phyloP scores from a whole-genome alignment of 768 basidiomycete genomes.

The Gloeophyllum trabeum region DNA sequence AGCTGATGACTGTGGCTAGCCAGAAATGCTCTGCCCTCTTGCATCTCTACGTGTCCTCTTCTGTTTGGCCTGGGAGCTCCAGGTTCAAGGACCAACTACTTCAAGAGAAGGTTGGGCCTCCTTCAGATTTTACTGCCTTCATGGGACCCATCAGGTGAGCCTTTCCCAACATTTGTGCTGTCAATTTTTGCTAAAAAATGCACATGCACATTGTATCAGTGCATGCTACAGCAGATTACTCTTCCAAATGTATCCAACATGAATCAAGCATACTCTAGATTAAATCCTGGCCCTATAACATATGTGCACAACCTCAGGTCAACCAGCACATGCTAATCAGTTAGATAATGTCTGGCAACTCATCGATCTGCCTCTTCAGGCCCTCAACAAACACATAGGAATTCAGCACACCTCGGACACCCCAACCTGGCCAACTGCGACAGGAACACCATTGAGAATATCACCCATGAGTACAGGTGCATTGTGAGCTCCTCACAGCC shows the following conservation, averaged over 20 bases:
- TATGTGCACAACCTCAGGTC: no score
- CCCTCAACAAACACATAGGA: slow-evolving; percentile 42
- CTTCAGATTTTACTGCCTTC: slow-evolving; percentile 72
- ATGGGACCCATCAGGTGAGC: slow-evolving; percentile 93
- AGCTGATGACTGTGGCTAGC: slow-evolving; percentile 27
- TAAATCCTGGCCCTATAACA: no score
- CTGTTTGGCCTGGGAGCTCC: slow-evolving; percentile 70
- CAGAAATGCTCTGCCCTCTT: slow-evolving; percentile 98
- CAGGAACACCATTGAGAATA: slow-evolving; percentile 53
- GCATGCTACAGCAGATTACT: no score
- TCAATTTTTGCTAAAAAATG: neutral
- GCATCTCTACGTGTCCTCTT: slow-evolving; percentile 76
- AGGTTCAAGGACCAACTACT: slow-evolving; percentile 81
- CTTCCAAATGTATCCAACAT: no score
- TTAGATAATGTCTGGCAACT: no score
- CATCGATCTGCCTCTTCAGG: slow-evolving; percentile 49
- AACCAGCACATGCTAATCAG: no score
- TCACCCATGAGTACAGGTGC: slow-evolving; percentile 44
- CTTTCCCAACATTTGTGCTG: neutral
- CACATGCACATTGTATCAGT: no score
- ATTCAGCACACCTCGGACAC: slow-evolving; percentile 56
- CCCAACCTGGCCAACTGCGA: slow-evolving; percentile 37
- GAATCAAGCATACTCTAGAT: no score
- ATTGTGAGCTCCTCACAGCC: slow-evolving; percentile 46
- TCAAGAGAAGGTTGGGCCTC: slow-evolving; percentile 67